Evolutionary conservation across 441 rosid species (phyloP).

Genomic region (Biscutella laevigata): DNA sequence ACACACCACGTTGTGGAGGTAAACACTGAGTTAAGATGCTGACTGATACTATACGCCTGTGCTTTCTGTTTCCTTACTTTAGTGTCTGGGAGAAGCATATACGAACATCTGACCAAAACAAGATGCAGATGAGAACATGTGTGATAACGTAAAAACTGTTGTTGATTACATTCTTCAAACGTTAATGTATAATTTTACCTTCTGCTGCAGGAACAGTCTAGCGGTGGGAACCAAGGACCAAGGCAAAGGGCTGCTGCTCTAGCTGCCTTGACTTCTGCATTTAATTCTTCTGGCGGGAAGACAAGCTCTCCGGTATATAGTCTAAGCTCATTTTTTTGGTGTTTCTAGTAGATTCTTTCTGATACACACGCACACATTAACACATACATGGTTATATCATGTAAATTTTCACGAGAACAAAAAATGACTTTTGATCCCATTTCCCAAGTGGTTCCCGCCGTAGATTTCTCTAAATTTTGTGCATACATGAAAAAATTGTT

Average conservation of each 20-base stretch:
- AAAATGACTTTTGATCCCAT: background rate
- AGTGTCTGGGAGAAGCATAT: background rate
- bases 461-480: background rate
- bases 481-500: no score
- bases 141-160: background rate
- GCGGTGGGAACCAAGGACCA: conserved; percentile 58
- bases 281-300: conserved; percentile 60
- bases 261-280: conserved; percentile 92
- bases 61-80: background rate
- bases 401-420: background rate
- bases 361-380: background rate
- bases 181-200: background rate
- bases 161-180: background rate
- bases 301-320: conserved; percentile 39
- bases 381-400: background rate
- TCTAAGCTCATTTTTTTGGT: background rate
- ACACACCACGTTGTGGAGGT: conserved; percentile 70
- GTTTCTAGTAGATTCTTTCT: background rate
- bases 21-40: conserved; percentile 23
- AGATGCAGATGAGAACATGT: background rate
- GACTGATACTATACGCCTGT: background rate
- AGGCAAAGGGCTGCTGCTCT: conserved; percentile 98
- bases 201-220: conserved; percentile 57
- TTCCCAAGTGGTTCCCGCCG: background rate
- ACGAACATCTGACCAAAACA: no score